Base-by-base conservation (phyloP, 306 rosid species). In the Trifolium dubium region DNA sequence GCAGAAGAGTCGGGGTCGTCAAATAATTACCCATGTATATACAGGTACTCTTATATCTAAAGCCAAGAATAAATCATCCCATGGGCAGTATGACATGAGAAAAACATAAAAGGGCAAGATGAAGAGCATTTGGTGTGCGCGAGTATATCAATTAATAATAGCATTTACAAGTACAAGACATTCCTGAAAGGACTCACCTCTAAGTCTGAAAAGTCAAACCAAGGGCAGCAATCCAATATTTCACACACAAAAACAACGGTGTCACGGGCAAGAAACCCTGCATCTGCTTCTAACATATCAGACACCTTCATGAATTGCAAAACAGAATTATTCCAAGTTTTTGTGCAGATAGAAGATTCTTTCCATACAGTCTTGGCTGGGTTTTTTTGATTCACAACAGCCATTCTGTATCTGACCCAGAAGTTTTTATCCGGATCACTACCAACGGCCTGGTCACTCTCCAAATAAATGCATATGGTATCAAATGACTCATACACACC, bases 281-380 rank as follows among this genome's bases (percentile, higher is more conserved):
- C 98, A 85, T 95, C 99, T 47, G 86, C 88, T 81, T 95, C 99
- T 83, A 95, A 72, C 93, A 95, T 85, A 83, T 95, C 99, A 56
- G 99, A 92, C 51, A 95, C 98, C 90, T 95, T 95, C 98, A 95
- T 95, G 82, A 95, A 95, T 85, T 95, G 99, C 83, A 95, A 87
- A 79, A 95, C 99, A 44, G 99, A 95, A 88, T 95, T 95, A 83
- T 95, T 95, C 99, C 99, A 95, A 34, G 96, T 95, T 90, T 88
- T 92, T 67, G 99, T 95, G 81, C 99, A 95, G 70, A 95, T 95
- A 63, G 99, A 95, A 70, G 98, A 95, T 81, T 95, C 99, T 85
- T 95, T 95, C 98, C 97, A 95, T 74, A 92, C 97, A 68, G 99
- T 92, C 89, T 92, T 95, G 63, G 90, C 84, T 11, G 89, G 96